Base-by-base conservation (phyloP, 2,329 filamentous ascomycete species). In the Scorias spongiosa region DNA sequence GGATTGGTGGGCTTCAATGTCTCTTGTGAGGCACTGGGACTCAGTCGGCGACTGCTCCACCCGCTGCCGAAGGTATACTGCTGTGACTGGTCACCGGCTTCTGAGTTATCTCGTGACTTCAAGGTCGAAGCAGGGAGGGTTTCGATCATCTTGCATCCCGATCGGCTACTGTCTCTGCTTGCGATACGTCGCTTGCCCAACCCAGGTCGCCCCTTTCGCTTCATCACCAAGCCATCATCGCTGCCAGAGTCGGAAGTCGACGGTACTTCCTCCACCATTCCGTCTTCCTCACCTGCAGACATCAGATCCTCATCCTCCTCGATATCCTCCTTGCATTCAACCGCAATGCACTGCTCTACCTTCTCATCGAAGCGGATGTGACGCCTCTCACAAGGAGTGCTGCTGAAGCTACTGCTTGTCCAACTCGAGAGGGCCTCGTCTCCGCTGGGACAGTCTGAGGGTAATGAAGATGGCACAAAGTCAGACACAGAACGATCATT, bases 291-390 rank as follows among this genome's bases (percentile, higher is more conserved):
- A 28, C 63, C 57, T 30, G 51, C 49, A 28, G 53, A 29, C 55
- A 11, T 57, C 9, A 10, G 6, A 15, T 53, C 47, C 29, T 66
- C 62, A 41, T 85, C 78, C 10, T 83, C 78, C 26, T 83, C 78
- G 40, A 88, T 81, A 18, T 81, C 80, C 50, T 84, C 78, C 65
- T 93, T 93, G 53, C 78, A 74, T 29, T 96, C 88, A 29, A 98
- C 77, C 7, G 91, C 91, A 51, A 95, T 95, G 60, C 88, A 95
- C 60, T 96, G 89, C 60, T 88, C 81, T 2, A 98, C 91, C 64
- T 89, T 84, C 58, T 95, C 84, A 58, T 95, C 91, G 63, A 98
- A 98, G 57, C 93, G 85, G 51, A 98, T 96, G 60, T 94, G 89
- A 48, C 80, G 87, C 56, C 78, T 75, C 41, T 67, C 76, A 65